A percentile compares a stretch with the other conserved stretches of the same genome.
Conservation (phyloP, 78 protist genomes). For the Dictyostelium firmibasis region DNA sequence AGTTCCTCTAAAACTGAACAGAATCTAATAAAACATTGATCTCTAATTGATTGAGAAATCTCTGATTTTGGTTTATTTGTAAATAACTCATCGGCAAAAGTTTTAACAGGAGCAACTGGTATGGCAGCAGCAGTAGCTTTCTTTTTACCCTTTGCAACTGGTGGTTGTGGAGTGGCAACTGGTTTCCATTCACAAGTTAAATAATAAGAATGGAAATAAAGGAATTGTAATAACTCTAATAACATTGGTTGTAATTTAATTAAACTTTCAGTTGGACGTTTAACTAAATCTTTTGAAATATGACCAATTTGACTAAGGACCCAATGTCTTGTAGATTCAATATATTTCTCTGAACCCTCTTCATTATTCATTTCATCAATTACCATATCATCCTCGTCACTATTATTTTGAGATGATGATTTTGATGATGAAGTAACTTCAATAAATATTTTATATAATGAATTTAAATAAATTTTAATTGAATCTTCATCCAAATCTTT, state of each 20-base stretch:
- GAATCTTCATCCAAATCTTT: conserved; percentile 21
- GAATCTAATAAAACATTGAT: conserved; percentile 7
- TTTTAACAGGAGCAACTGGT: not conserved
- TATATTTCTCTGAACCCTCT: not conserved
- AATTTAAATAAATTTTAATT: not conserved
- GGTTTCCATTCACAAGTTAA: not conserved
- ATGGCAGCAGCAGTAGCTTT: not conserved
- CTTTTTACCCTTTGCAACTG: conserved; percentile 1
- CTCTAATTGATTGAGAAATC: not conserved
- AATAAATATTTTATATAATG: not conserved
- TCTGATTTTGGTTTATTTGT: conserved; percentile 20
- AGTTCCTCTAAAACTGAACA: conserved; percentile 41
- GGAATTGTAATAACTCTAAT: conserved; percentile 27
- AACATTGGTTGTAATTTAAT: not conserved
- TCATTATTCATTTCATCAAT: not conserved
- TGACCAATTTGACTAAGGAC: conserved; percentile 17
- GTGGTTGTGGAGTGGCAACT: not conserved
- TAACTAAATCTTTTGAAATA: conserved; percentile 16
- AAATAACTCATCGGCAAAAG: not conserved
- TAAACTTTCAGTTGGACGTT: not conserved
- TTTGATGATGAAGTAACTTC: not conserved
- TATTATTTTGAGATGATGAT: not conserved
- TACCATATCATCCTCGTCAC: not conserved
- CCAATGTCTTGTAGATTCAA: conserved; percentile 22
- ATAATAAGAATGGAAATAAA: conserved; percentile 55